Evolutionary conservation across 1,139 yeast genomes (phyloP).

Genomic region (Zygosaccharomyces pseudobailii): DNA sequence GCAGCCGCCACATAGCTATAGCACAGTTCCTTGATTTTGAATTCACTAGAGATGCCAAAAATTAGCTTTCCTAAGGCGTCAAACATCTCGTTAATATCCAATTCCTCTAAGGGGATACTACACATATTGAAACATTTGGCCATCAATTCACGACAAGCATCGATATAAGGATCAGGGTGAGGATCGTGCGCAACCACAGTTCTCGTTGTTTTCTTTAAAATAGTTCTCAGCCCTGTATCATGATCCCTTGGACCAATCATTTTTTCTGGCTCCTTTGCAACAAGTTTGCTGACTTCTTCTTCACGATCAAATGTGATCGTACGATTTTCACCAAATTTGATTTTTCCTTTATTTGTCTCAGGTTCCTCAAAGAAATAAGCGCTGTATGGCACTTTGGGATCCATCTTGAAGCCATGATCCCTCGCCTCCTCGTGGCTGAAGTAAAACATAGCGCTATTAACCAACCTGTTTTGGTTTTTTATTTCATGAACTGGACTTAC

Average conservation of each 20-base stretch:
- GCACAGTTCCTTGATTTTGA: conserved; percentile 1
- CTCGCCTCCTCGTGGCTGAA: background rate
- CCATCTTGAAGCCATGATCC: conserved; percentile 1
- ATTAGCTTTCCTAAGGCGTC: conserved; percentile 1
- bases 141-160: conserved; percentile 2
- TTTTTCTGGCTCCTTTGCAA: background rate
- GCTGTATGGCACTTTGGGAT: conserved; percentile 1
- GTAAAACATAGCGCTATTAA: conserved; percentile 2
- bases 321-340: conserved; percentile 1
- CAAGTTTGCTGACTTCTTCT: background rate
- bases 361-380: background rate
- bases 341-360: background rate
- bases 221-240: background rate
- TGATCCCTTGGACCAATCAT: background rate
- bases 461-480: background rate
- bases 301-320: conserved; percentile 1
- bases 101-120: background rate
- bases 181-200: background rate
- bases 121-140: conserved; percentile 3
- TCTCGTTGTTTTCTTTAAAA: background rate
- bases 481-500: background rate
- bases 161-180: background rate
- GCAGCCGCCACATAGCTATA: conserved; percentile 2
- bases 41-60: conserved; percentile 2
- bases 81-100: conserved; percentile 2